Conservation (phyloP, 2,329 filamentous ascomycete genomes). For the Microdochium bolleyi region DNA sequence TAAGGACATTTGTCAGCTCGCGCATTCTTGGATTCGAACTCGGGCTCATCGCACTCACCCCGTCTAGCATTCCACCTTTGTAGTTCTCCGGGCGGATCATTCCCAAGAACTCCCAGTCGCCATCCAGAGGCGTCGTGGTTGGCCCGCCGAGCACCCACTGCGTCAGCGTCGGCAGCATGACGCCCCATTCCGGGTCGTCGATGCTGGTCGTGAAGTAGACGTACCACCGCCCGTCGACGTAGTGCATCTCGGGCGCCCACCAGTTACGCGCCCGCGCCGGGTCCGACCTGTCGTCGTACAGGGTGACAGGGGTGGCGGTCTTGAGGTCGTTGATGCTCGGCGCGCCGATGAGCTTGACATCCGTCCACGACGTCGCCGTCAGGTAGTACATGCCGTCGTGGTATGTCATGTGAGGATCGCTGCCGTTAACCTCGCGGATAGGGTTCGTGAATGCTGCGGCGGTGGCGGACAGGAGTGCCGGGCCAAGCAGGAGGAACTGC, state of each 20-base stretch:
- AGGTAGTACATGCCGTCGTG: constrained; percentile 7
- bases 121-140: constrained; percentile 4
- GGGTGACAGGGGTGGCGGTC: constrained; percentile 2
- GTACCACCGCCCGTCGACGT: constrained; percentile 10
- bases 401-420: background rate
- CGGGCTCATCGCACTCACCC: background rate
- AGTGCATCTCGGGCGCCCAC: constrained; percentile 12
- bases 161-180: constrained; percentile 8
- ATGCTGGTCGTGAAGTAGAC: constrained; percentile 11
- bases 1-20: background rate
- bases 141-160: constrained; percentile 4
- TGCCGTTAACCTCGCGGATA: background rate
- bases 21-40: no score
- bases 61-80: constrained; percentile 9
- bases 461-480: background rate
- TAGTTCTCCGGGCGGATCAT: constrained; percentile 7
- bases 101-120: constrained; percentile 2
- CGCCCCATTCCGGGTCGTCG: constrained; percentile 5
- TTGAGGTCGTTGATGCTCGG: constrained; percentile 10
- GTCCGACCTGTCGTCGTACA: constrained; percentile 7
- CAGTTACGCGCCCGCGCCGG: constrained; percentile 4
- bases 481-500: background rate
- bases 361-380: constrained; percentile 9
- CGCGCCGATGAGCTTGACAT: constrained; percentile 7
- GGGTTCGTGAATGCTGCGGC: background rate